Base-by-base conservation (phyloP, 169 alveolate genomes). In the Neospora caninum region DNA sequence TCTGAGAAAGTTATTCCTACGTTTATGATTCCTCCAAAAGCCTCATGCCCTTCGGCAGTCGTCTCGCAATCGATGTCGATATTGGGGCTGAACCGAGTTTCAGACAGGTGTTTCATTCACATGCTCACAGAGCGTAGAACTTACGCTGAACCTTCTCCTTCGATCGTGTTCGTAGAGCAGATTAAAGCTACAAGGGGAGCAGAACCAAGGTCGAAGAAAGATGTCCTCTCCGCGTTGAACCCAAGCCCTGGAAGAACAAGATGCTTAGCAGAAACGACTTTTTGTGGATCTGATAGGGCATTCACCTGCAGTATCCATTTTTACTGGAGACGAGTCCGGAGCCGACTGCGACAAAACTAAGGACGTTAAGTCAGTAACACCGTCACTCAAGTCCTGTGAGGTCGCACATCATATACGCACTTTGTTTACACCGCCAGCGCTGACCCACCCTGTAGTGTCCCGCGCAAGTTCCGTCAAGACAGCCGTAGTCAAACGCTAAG, bases 101-200 rank as follows among this genome's bases (percentile, higher is more conserved):
- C 64, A 36, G 2, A 16, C 39, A 73, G 84, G n/a, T n/a, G 39
- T 16, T 20, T 13, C 20, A 9, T 2, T n/a, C 43, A 73, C 27
- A n/a, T 36, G 25, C n/a, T 73, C 25, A 6, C 43, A 22, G 0
- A 20, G 45, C 13, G 58, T 1, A 96, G 49, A 73, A 88, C 96
- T 83, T 95, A 96, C 91, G 97, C 95, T 39, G 93, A 94, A 69
- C 94, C 88, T 70, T 95, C 96, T 54, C 96, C 97, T 78, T 97
- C 98, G 10, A 96, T 96, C 31, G 95, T 93, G 95, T 97, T 97
- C 13, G 99, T 97, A 25, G 99, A 97, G 80, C 99, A 98, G 43
- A 96, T 97, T 42, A 98, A 94, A 7, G 98, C 99, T 53, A 96
- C 97, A 43, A 98, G 89, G 88, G 97, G 96, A 9, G 99, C 97